Evolutionary conservation across 78 protist species (phyloP), one percentile per base, ranked within the genome.

Genomic region (Dictyostelium discoideum): DNA sequence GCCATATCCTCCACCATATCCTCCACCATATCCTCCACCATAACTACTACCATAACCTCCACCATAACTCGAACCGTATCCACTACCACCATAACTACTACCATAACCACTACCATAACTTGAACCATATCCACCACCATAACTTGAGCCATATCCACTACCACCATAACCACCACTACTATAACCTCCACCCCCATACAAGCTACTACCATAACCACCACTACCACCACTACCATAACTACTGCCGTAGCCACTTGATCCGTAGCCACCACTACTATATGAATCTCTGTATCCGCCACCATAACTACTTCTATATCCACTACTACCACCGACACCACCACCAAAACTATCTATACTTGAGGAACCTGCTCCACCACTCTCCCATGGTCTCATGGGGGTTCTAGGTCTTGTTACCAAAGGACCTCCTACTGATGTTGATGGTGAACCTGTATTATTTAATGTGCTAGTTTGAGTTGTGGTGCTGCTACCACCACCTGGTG

Each of bases 321-420:
- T 85, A 42, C 79, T 76, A 3, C 63, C 26, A 37, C 92, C 92
- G 2, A 82, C 81, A 50, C 85, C 74, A 63, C n/a, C 26, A 20
- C 88, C 73, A 48, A 50, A 89, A 24, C 80, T 22, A 42, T 85
- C 84, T 3, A 50, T 50, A 42, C 69, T 10, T 5, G 42, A 32
- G 37, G 37, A 29, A 5, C 32, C 8, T 13, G 48, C 2, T 13
- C 67, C 32, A 39, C 95, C 87, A 9, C 42, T n/a, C 14, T 87
- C 93, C 93, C 93, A 82, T 37, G 95, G 95, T 69, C 95, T 85
- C 84, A 54, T 40, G 9, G 95, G 95, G 26, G 95, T 90, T 24
- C 95, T 24, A 7, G 95, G 95, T 73, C 95, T 57, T 16, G 93
- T 80, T 3, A 74, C 81, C 3, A 74, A 74, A 37, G 81, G 81